A percentile compares a stretch with the other conserved stretches of the same genome.
These are phyloP conservation scores for Apophysomyces sp. DNA, from an alignment of 371 early-diverging fungal genomes.

Conservation along the genomic window DNA sequence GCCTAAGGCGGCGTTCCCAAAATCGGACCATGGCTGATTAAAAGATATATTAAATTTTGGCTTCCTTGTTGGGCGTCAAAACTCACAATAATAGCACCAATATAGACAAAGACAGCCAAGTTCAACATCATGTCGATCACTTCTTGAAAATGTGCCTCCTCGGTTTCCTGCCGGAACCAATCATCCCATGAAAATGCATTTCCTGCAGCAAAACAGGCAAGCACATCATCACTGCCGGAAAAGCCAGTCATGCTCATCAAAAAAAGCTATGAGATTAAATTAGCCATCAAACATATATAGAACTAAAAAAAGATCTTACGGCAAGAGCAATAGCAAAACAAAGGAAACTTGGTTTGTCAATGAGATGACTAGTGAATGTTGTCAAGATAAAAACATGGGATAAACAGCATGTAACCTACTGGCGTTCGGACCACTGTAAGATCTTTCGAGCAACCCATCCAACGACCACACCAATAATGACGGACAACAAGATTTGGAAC, in stretches of 20 bases:
- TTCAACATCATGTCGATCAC: conserved; percentile 90
- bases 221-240: conserved; percentile 82
- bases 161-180: conserved; percentile 86
- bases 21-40: conserved; percentile 68
- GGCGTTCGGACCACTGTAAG: conserved; percentile 72
- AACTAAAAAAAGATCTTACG: conserved; percentile 32
- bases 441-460: conserved; percentile 77
- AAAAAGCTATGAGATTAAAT: conserved; percentile 50
- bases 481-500: conserved; percentile 77
- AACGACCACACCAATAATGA: conserved; percentile 75
- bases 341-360: conserved; percentile 92
- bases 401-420: conserved; percentile 32
- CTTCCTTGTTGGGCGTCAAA: not conserved
- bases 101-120: conserved; percentile 87
- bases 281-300: not conserved
- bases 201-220: conserved; percentile 92
- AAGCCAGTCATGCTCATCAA: conserved; percentile 79
- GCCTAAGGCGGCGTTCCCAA: conserved; percentile 52
- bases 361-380: conserved; percentile 54
- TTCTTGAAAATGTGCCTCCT: conserved; percentile 88
- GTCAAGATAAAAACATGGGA: not conserved
- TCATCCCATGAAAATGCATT: conserved; percentile 89
- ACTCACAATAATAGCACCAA: conserved; percentile 80
- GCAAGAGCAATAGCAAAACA: conserved; percentile 90
- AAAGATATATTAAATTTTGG: not conserved